A percentile compares a stretch with the other conserved stretches of the same genome.
Evolutionary conservation across 306 rosid species (phyloP).

Genomic region (Dryas alaskensis): DNA sequence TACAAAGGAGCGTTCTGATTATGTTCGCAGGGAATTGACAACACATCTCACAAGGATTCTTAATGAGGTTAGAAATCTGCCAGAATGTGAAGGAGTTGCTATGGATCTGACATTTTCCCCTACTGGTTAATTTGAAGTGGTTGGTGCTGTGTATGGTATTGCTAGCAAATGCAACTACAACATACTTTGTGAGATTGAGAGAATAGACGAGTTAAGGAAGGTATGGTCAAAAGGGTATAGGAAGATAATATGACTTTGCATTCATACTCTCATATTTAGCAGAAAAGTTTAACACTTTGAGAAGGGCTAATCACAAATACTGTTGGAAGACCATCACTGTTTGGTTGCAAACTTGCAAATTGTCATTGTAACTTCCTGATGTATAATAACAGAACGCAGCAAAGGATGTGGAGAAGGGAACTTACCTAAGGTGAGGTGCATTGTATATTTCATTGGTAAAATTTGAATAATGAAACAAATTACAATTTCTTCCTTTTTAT

Average conservation of each 20-base stretch:
- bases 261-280: neutral
- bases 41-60: conserved; percentile 72
- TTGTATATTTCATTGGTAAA: neutral
- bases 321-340: conserved; percentile 11
- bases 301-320: conserved; percentile 13
- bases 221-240: neutral
- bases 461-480: neutral
- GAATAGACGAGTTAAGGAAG: conserved; percentile 3
- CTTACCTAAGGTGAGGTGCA: conserved; percentile 8
- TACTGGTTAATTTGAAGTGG: conserved; percentile 36
- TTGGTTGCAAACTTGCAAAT: conserved; percentile 10
- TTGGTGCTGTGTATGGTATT: conserved; percentile 23
- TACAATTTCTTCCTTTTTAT: neutral
- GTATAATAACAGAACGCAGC: conserved; percentile 4
- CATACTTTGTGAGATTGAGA: conserved; percentile 6
- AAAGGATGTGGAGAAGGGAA: conserved; percentile 18
- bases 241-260: conserved; percentile 8
- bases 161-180: conserved; percentile 28
- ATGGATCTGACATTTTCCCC: conserved; percentile 71
- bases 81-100: conserved; percentile 58
- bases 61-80: conserved; percentile 75
- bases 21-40: conserved; percentile 57
- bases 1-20: conserved; percentile 83
- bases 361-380: conserved; percentile 14
- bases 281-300: neutral